These are phyloP conservation scores for Aristolochia fimbriata DNA, from an alignment of 164 flowering plant genomes.

Conservation along the genomic window DNA sequence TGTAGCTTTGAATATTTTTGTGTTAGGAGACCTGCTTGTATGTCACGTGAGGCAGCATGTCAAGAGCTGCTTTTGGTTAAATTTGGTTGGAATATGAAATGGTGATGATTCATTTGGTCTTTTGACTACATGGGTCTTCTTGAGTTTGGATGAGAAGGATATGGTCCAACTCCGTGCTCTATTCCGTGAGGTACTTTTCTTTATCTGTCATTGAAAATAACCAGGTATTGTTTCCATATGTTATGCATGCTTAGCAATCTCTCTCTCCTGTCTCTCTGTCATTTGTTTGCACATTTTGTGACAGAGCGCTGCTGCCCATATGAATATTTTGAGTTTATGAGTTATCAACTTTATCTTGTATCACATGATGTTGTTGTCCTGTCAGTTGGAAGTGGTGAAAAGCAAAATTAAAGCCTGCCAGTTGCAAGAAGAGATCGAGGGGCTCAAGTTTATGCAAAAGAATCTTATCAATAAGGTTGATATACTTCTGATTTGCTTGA, in stretches of 20 bases:
- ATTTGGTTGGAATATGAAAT: neutral
- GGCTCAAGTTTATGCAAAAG: constrained; percentile 66
- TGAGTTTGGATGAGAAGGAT: constrained; percentile 70
- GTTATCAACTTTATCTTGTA: neutral
- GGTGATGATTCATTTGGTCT: neutral
- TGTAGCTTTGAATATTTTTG: too few species aligned
- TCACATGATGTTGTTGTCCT: constrained; percentile 1
- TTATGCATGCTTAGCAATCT: too few species aligned
- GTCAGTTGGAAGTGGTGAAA: constrained; percentile 63
- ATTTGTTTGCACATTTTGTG: too few species aligned
- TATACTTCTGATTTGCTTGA: neutral
- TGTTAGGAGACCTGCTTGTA: too few species aligned
- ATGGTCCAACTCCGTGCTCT: constrained; percentile 72
- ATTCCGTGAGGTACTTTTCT: constrained; percentile 63
- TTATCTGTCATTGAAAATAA: neutral
- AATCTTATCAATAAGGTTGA: constrained; percentile 82
- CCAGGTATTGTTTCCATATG: too few species aligned
- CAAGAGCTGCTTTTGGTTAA: too few species aligned
- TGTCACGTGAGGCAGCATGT: too few species aligned
- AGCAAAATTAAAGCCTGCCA: constrained; percentile 48
- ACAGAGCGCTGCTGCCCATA: too few species aligned
- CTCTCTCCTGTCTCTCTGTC: too few species aligned
- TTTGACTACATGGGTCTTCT: constrained; percentile 45
- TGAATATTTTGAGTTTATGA: too few species aligned
- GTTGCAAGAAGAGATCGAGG: constrained; percentile 59